Evolutionary conservation across 306 rosid genomes (phyloP).

Genomic region (Elaeagnus macrophylla): DNA sequence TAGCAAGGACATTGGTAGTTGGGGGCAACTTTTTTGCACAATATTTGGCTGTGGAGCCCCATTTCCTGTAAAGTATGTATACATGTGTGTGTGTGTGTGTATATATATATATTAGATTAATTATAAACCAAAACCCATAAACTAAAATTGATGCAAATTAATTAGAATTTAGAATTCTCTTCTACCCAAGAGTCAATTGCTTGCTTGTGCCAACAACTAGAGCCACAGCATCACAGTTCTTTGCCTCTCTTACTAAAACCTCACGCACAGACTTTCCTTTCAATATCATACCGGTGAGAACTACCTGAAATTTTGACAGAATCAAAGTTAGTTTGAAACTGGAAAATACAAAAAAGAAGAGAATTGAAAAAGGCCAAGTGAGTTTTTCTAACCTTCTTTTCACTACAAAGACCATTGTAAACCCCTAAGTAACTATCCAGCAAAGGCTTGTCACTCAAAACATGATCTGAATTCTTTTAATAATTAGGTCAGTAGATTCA

Average conservation of each 20-base stretch:
- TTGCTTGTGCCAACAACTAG: slow-evolving; percentile 55
- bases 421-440: slow-evolving; percentile 61
- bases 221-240: slow-evolving; percentile 46
- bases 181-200: slow-evolving; percentile 44
- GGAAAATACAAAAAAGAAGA: slow-evolving; percentile 3
- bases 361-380: neutral
- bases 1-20: slow-evolving; percentile 55
- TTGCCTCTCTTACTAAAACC: slow-evolving; percentile 65
- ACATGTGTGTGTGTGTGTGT: too few relatives aligned
- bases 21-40: slow-evolving; percentile 55
- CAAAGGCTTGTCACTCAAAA: slow-evolving; percentile 32
- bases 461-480: slow-evolving; percentile 24
- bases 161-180: neutral
- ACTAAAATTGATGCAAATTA: slow-evolving; percentile 4
- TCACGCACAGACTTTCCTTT: slow-evolving; percentile 45
- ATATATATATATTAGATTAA: slow-evolving; percentile 22
- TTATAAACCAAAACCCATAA: slow-evolving; percentile 16
- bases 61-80: slow-evolving; percentile 38
- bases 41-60: slow-evolving; percentile 58
- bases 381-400: slow-evolving; percentile 42
- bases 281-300: slow-evolving; percentile 44
- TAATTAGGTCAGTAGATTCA: too few relatives aligned
- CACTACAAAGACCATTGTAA: slow-evolving; percentile 53
- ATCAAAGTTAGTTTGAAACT: neutral
- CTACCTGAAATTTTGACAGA: slow-evolving; percentile 44